Base-by-base conservation (phyloP, 1,284 basidiomycete genomes). In the Tylopilus sp. region DNA sequence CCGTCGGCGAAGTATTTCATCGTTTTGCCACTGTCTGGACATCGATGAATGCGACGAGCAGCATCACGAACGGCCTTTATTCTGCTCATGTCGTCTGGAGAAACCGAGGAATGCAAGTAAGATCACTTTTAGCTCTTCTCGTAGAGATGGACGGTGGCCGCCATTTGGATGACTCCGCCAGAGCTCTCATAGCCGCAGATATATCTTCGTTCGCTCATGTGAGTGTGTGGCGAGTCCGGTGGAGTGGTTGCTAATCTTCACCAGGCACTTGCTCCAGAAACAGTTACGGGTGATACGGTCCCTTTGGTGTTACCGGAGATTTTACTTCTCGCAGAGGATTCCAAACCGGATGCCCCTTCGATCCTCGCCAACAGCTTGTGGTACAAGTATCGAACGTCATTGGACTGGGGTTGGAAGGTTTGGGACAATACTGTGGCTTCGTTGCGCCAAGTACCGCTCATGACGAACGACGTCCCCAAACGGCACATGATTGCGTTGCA, bases 371-470 rank as follows among this genome's bases (percentile, higher is more conserved):
- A 85, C 61, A 73, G 77, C 50, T 68, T 91, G 21, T 88, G 86
- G 86, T 83, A 86, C 67, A 85, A 87, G 61, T 90, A 88, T 59
- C 78, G 83, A 34, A 78, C 77, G 4, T 80, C 83, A 0, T 62
- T 70, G 10, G 77, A 86, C 55, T 90, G 87, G 87, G 83, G 78
- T 2, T 83, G 79, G 77, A 83, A 82, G 56, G 83, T 85, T 9
- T 88, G 88, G 85, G 85, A 90, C 57, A 87, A 86, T 59, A 80
- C 82, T 2, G 72, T 91, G 42, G 79, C 82, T 7, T 82, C 81
- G 50, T 69, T 90, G 37, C 80, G 80, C 37, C 83, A 85, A 62
- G 73, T 85, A 41, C 79, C 82, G 7, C 64, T 67, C 39, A 77
- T 83, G 71, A 75, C 75, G 11, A 57, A 69, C 8, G 80, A 85